These are phyloP conservation scores for Penicillium sp. DNA, from an alignment of 2,329 filamentous ascomycete genomes.

Conservation along the genomic window DNA sequence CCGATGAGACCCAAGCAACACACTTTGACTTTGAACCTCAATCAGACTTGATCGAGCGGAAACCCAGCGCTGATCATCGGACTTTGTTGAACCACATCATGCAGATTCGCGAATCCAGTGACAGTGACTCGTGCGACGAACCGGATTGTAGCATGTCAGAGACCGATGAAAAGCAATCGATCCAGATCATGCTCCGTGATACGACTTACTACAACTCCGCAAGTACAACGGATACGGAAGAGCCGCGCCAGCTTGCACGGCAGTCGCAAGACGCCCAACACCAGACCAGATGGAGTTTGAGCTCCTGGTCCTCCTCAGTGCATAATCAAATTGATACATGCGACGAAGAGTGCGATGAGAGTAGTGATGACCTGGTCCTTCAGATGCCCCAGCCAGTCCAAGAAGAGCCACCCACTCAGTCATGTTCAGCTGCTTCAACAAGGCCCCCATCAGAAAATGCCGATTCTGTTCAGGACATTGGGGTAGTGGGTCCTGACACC, in stretches of 20 bases:
- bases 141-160: constrained; percentile 44
- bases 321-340: constrained; percentile 33
- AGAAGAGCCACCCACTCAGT: constrained; percentile 32
- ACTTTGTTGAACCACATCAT: constrained; percentile 50
- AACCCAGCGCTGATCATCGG: constrained; percentile 34
- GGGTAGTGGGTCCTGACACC: constrained; percentile 40
- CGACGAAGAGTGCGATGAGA: constrained; percentile 37
- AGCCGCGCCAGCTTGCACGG: constrained; percentile 19
- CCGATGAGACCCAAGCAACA: constrained; percentile 60
- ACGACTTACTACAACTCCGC: constrained; percentile 42
- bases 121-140: constrained; percentile 40
- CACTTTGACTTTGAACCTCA: constrained; percentile 70
- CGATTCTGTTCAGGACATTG: constrained; percentile 29
- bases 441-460: constrained; percentile 35
- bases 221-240: constrained; percentile 32
- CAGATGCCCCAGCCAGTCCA: constrained; percentile 26
- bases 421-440: constrained; percentile 35
- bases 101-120: constrained; percentile 48
- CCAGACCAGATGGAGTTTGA: constrained; percentile 43
- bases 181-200: constrained; percentile 54
- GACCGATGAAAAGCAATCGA: constrained; percentile 53
- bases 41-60: constrained; percentile 49
- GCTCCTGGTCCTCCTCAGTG: constrained; percentile 45
- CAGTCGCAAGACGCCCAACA: constrained; percentile 21
- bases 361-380: constrained; percentile 34